Conservation (phyloP, 805 yeast species). For the Schwanniomyces pseudopolymorphus region DNA sequence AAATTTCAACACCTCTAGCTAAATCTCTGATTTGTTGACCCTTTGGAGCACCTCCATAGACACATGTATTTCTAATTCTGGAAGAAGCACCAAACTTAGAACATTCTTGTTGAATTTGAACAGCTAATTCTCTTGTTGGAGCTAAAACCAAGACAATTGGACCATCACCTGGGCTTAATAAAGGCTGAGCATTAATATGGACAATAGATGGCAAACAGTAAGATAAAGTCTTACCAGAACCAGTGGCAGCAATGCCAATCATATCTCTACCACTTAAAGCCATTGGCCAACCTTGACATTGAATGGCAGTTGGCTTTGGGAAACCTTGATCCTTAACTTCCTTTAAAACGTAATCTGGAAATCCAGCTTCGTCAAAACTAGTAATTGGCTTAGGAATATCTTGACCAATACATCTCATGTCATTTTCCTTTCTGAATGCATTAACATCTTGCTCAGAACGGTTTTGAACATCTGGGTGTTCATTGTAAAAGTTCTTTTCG, state of each 20-base stretch:
- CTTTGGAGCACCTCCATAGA: slow-evolving; percentile 99
- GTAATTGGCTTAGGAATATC: slow-evolving; percentile 95
- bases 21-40: slow-evolving; percentile 97
- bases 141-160: slow-evolving; percentile 95
- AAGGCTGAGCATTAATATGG: slow-evolving; percentile 97
- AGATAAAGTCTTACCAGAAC: slow-evolving; percentile 97
- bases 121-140: slow-evolving; percentile 98
- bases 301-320: slow-evolving; percentile 92
- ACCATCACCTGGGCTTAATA: slow-evolving; percentile 91
- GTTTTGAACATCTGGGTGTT: slow-evolving; percentile 72
- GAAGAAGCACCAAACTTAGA: slow-evolving; percentile 90
- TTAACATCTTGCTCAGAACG: slow-evolving; percentile 74
- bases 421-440: slow-evolving; percentile 75
- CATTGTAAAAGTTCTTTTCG: slow-evolving; percentile 92
- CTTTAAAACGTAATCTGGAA: slow-evolving; percentile 87
- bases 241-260: slow-evolving; percentile 99
- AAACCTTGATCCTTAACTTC: slow-evolving; percentile 93
- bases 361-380: slow-evolving; percentile 93
- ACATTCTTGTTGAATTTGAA: slow-evolving; percentile 95
- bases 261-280: slow-evolving; percentile 97
- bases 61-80: slow-evolving; percentile 93
- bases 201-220: slow-evolving; percentile 97
- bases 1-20: slow-evolving; percentile 91
- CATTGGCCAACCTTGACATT: slow-evolving; percentile 99
- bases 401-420: slow-evolving; percentile 80